phyloP scores from a whole-genome alignment of 31 red algal species.

The Asparagopsis taxiformis region DNA sequence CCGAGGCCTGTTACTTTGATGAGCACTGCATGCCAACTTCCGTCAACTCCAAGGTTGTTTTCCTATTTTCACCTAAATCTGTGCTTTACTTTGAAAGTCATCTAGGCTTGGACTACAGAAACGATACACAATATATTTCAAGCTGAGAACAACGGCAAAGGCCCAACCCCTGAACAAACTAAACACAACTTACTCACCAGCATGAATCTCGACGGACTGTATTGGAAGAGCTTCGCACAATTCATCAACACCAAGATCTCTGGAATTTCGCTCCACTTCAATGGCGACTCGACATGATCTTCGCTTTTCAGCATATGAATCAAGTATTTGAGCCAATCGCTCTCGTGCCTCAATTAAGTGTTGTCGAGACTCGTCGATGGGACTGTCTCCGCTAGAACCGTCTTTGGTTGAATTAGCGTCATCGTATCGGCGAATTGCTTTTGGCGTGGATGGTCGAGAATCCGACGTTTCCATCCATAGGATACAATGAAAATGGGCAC shows the following conservation, averaged over 20 bases:
- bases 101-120: not conserved
- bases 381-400: not conserved
- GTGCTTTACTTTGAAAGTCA: not conserved
- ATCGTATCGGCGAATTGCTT: not conserved
- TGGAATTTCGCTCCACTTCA: conserved; percentile 4
- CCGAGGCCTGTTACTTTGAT: no score
- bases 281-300: conserved; percentile 7
- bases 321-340: conserved; percentile 17
- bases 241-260: not conserved
- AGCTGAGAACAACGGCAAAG: not conserved
- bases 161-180: not conserved
- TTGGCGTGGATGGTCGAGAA: conserved; percentile 9
- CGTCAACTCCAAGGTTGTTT: no score
- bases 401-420: not conserved
- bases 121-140: not conserved
- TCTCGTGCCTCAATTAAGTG: conserved; percentile 26
- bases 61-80: not conserved
- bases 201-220: not conserved
- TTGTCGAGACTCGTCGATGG: conserved; percentile 21
- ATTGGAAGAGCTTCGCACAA: not conserved
- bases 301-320: conserved; percentile 17
- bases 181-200: not conserved
- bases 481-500: conserved; percentile 88
- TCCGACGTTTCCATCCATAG: conserved; percentile 63
- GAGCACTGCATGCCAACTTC: no score